Evolutionary conservation across 1,139 yeast species (phyloP).

Genomic region (Eremothecium coryli): DNA sequence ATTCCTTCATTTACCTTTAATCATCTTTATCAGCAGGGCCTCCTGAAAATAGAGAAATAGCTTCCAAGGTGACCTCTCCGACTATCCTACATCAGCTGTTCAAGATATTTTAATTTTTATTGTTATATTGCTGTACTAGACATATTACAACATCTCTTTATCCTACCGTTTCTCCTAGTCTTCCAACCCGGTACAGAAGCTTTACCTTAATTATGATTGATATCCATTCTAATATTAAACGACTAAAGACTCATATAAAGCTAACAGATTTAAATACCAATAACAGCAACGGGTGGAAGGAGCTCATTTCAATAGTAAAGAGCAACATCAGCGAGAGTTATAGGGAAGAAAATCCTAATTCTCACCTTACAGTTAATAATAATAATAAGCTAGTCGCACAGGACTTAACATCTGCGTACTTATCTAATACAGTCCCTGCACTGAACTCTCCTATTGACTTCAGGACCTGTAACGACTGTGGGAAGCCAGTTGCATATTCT

Average conservation of each 20-base stretch:
- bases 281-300: constrained; percentile 21
- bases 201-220: constrained; percentile 13
- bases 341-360: neutral
- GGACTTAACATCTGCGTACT: constrained; percentile 1
- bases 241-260: constrained; percentile 13
- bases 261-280: constrained; percentile 8
- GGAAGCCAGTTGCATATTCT: constrained; percentile 42
- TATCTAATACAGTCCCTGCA: constrained; percentile 1
- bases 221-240: constrained; percentile 17
- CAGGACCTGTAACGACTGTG: constrained; percentile 58
- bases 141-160: too few relatives aligned
- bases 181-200: neutral
- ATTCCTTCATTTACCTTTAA: too few relatives aligned
- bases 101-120: too few relatives aligned
- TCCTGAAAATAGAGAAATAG: too few relatives aligned
- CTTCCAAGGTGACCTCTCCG: too few relatives aligned
- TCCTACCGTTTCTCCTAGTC: neutral
- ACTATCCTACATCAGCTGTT: too few relatives aligned
- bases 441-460: constrained; percentile 34
- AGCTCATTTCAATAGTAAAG: constrained; percentile 16
- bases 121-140: too few relatives aligned
- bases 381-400: neutral
- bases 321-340: constrained; percentile 14
- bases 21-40: too few relatives aligned
- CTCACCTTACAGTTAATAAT: neutral